Base-by-base conservation (phyloP, 768 basidiomycete genomes). In the Clitopilus passeckerianus region DNA sequence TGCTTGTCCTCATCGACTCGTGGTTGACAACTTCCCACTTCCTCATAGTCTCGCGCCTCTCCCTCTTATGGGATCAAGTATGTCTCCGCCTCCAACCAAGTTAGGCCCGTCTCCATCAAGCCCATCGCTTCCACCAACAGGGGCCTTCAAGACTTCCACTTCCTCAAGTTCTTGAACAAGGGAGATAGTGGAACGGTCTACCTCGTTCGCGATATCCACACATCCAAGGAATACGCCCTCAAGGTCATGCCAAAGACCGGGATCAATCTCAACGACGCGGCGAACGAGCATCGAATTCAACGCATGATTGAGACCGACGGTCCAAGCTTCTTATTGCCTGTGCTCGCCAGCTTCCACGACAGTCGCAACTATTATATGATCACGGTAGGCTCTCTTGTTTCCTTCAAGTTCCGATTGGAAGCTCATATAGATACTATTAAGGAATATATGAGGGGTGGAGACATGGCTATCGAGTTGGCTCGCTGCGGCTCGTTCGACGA, bases 271-370 rank as follows among this genome's bases (percentile, higher is more conserved):
- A 59, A 34, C 20, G 41, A n/a, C 14, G 57, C 58, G 20, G 46
- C 58, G 35, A 60, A 41, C 15, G 60, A 50, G 20, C 57, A 30
- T 50, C 64, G 60, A 14, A 34, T 46, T 30, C 23, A 54, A 10
- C 33, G 44, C 53, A 57, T 60, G 34, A 50, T 61, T 2, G 64
- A 60, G 6, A 58, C 61, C 7, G 56, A 53, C 5, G 54, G 61
- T 34, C 60, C 61, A 16, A 65, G 58, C 33, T 33, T 68, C 5
- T 33, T 69, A 24, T 58, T 63, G 0, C 59, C 46, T 22, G 20
- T 71, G n/a, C 53, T 66, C 24, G 70, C 68, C 1, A 66, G 66
- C 2, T 71, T 65, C 62, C 54, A 64, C 16, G 68, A 69, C 50
- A 8, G 16, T 4, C 34, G 53, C 1, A 64, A 67, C 34, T 67